A percentile compares a stretch with the other conserved stretches of the same genome.
These are phyloP conservation scores for Adansonia digitata DNA, from an alignment of 345 rosid species.

Conservation along the genomic window DNA sequence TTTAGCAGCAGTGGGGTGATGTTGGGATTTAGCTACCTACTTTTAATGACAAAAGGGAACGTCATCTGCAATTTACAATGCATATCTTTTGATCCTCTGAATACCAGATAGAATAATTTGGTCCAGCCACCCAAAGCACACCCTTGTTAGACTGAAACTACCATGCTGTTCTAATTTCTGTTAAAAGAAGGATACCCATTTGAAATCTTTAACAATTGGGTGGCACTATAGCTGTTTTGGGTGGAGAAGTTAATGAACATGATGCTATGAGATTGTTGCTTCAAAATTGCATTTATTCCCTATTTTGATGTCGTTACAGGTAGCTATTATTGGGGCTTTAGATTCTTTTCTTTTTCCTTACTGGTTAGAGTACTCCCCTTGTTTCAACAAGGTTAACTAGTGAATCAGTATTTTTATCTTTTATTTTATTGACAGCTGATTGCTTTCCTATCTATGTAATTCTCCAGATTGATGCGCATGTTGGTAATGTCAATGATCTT, in stretches of 20 bases:
- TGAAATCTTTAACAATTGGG: not conserved
- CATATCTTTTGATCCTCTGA: not conserved
- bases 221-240: not conserved
- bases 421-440: not conserved
- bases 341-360: not conserved
- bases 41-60: not conserved
- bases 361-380: not conserved
- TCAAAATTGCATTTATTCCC: not conserved
- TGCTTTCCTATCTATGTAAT: slow-evolving; percentile 9
- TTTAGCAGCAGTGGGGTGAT: not conserved
- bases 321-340: not conserved
- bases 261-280: not conserved
- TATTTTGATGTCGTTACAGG: not conserved
- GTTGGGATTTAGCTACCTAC: not conserved
- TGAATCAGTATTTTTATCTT: not conserved
- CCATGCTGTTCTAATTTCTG: not conserved
- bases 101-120: not conserved
- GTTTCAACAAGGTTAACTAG: not conserved
- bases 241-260: not conserved
- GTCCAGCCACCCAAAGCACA: not conserved
- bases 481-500: slow-evolving; percentile 63
- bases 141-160: not conserved
- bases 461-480: slow-evolving; percentile 60
- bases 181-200: not conserved
- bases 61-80: not conserved